phyloP scores from a whole-genome alignment of 345 rosid genomes.

The Eucalyptus marginata region DNA sequence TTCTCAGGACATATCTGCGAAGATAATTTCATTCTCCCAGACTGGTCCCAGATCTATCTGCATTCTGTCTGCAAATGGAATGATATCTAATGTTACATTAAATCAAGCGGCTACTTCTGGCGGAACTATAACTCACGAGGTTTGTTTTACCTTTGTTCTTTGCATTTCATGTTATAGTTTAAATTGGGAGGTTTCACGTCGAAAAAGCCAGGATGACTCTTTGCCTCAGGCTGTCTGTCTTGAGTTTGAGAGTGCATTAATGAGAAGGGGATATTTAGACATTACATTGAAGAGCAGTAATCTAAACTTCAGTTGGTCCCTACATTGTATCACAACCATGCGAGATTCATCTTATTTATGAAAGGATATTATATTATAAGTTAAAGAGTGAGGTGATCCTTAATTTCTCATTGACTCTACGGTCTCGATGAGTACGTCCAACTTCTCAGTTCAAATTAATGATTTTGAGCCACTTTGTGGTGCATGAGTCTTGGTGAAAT shows the following conservation, averaged over 20 bases:
- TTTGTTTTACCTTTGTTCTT: constrained; percentile 2
- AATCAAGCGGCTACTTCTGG: constrained; percentile 56
- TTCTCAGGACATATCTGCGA: constrained; percentile 49
- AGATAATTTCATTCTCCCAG: constrained; percentile 65
- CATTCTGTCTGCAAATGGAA: constrained; percentile 59
- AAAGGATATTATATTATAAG: not conserved
- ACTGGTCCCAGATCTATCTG: constrained; percentile 51
- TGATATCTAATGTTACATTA: constrained; percentile 63
- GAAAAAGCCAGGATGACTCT: not conserved
- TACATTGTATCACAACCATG: not conserved
- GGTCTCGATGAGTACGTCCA: not conserved
- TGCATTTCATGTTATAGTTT: not conserved
- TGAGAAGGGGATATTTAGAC: not conserved
- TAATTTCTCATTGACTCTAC: not conserved
- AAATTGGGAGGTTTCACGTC: not conserved
- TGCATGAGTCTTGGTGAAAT: not conserved
- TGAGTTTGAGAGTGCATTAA: not conserved
- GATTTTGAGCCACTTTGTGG: not conserved
- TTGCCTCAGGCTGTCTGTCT: not conserved
- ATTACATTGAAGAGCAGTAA: not conserved
- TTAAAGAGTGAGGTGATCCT: not conserved
- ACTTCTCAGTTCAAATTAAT: not conserved
- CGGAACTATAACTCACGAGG: constrained; percentile 74
- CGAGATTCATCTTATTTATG: not conserved
- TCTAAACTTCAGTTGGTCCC: not conserved